Base-by-base conservation (phyloP, 352 stramenopile genomes). In the Pythium phragmiticola region DNA sequence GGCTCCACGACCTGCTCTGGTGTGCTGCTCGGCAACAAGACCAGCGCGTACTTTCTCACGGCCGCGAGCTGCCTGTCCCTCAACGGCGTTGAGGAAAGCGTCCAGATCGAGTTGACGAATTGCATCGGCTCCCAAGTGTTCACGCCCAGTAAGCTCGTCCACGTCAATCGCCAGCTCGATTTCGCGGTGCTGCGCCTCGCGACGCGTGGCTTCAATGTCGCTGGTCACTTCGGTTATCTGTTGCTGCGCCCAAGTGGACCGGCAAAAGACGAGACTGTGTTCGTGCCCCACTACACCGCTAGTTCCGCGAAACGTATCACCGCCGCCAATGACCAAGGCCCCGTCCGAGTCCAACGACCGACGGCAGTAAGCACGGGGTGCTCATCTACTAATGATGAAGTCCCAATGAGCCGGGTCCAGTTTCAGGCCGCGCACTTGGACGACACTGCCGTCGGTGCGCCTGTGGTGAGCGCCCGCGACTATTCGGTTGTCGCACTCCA, bases 381-480 rank as follows among this genome's bases (percentile, higher is more conserved):
- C 8, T 2, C 26, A 30, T 30, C 9, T 2, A 45, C 50, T 4
- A 13, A 17, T 16, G 7, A 17, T 42, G 13, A 3, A 5, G 30
- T 17, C 9, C 30, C 43, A 12, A 11, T 28, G 45, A 63, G 47
- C 34, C 48, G 28, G 3, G 23, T 64, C 36, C 43, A 33, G 21
- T 64, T 50, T 16, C 7, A 28, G 17, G 37, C 47, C 11, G 12
- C 30, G 7, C 19, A 13, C 4, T n/a, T 47, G n/a, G 33, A 55
- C 17, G 16, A 63, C 6, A 62, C 63, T 1, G 66, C 63, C 9
- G 68, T 57, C 1, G 69, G 73, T 3, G 48, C 66, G 39, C 73
- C 73, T 1, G 57, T 80, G 36, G 62, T 74, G 37, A 49, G 57
- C 19, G 28, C 39, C 17, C 41, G 16, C 7, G 68, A 74, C 48